Percentiles rank a stretch among this genome's conserved stretches.
Conservation (phyloP, 2,329 filamentous ascomycete genomes). For the Purpureocillium lavendulum region DNA sequence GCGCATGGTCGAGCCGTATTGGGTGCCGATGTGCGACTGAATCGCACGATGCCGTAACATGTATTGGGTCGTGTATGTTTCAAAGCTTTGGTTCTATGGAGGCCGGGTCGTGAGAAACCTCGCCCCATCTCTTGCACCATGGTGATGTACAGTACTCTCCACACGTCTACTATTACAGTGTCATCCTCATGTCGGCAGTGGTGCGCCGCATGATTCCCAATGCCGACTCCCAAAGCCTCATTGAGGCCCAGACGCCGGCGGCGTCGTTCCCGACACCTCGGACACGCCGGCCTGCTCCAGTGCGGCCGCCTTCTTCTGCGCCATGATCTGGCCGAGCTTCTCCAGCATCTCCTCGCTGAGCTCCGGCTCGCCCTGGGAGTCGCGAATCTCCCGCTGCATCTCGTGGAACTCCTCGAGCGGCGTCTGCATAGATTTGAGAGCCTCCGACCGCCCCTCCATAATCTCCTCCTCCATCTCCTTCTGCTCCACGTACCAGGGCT, state of each 20-base stretch:
- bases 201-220: not conserved
- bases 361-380: constrained; percentile 44
- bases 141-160: too few relatives aligned
- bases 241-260: constrained; percentile 7
- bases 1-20: too few relatives aligned
- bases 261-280: constrained; percentile 16
- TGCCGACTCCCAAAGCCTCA: constrained; percentile 1
- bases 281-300: constrained; percentile 29
- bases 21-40: too few relatives aligned
- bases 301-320: constrained; percentile 37
- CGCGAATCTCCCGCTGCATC: constrained; percentile 41
- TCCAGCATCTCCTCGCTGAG: constrained; percentile 51
- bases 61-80: too few relatives aligned
- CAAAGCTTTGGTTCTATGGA: too few relatives aligned
- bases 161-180: too few relatives aligned
- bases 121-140: too few relatives aligned
- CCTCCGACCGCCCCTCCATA: constrained; percentile 25
- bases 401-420: constrained; percentile 53
- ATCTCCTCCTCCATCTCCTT: constrained; percentile 51
- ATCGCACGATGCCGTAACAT: too few relatives aligned
- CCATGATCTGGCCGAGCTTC: constrained; percentile 54
- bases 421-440: constrained; percentile 36
- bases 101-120: too few relatives aligned
- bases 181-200: too few relatives aligned
- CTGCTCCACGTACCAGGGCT: constrained; percentile 59